Evolutionary conservation across 805 yeast species (phyloP).

Genomic region (Cyberlindnera suaveolens): DNA sequence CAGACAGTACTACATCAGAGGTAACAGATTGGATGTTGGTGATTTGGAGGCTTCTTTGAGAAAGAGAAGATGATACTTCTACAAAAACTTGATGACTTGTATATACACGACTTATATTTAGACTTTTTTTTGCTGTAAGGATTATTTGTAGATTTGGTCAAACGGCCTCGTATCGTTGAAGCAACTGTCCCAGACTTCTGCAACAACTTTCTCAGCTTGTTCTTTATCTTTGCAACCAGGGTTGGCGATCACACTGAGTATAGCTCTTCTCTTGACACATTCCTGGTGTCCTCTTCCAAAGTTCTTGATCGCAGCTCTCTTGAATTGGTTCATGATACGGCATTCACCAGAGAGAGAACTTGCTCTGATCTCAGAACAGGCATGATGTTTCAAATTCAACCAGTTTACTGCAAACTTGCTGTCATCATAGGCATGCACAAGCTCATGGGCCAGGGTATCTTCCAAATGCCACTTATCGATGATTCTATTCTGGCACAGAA

Average conservation of each 20-base stretch:
- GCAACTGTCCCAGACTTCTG: conserved; percentile 88
- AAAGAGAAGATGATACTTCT: conserved; percentile 13
- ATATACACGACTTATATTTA: neutral
- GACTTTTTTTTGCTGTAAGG: too few relatives aligned
- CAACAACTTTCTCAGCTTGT: conserved; percentile 74
- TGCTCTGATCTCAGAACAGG: conserved; percentile 95
- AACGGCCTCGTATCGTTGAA: conserved; percentile 94
- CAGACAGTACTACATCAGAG: conserved; percentile 88
- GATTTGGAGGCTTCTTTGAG: conserved; percentile 48
- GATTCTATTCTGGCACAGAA: conserved; percentile 76
- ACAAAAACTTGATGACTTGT: neutral
- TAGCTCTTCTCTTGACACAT: conserved; percentile 87
- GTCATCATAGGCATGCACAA: conserved; percentile 90
- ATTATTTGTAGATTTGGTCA: conserved; percentile 69
- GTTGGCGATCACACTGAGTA: conserved; percentile 76
- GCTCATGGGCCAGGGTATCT: conserved; percentile 87
- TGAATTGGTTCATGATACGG: conserved; percentile 73
- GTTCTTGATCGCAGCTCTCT: conserved; percentile 41
- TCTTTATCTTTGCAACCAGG: conserved; percentile 71
- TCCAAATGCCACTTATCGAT: conserved; percentile 72
- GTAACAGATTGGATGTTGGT: conserved; percentile 67
- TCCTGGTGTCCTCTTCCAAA: conserved; percentile 81
- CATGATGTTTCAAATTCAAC: conserved; percentile 82
- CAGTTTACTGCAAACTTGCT: conserved; percentile 84
- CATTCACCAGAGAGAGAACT: conserved; percentile 93